Conservation (phyloP, 164 flowering plant genomes). For the Umbellularia californica region DNA sequence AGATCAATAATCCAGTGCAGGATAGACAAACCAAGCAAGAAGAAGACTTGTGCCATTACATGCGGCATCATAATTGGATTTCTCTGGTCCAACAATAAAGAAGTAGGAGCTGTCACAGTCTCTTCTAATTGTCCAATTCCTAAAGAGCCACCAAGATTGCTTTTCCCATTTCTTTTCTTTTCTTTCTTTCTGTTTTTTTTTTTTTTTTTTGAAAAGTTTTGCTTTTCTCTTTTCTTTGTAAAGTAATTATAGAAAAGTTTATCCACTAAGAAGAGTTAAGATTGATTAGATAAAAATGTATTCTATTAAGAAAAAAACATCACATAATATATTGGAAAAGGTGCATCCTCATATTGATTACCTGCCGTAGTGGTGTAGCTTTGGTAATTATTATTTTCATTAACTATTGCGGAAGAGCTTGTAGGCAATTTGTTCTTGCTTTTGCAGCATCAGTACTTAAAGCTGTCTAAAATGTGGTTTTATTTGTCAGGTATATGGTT, state of each 20-base stretch:
- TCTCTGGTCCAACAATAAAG: background rate
- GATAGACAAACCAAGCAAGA: background rate
- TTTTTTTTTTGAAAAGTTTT: too few relatives aligned
- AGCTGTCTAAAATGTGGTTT: background rate
- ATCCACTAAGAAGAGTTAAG: background rate
- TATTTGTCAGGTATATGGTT: constrained; percentile 72
- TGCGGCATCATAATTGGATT: background rate
- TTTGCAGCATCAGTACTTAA: background rate
- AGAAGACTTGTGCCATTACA: background rate
- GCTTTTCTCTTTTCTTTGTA: background rate
- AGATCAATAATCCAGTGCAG: too few relatives aligned
- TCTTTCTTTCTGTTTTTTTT: background rate
- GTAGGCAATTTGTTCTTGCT: too few relatives aligned
- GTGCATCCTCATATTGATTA: too few relatives aligned
- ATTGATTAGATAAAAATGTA: too few relatives aligned
- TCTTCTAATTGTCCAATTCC: background rate
- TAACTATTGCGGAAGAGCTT: too few relatives aligned
- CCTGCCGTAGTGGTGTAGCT: too few relatives aligned
- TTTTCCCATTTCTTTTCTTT: too few relatives aligned
- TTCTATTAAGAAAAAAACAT: too few relatives aligned
- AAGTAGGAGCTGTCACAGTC: background rate
- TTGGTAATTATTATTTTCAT: too few relatives aligned
- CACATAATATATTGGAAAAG: too few relatives aligned
- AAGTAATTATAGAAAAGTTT: too few relatives aligned
- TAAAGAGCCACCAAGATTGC: background rate